These are phyloP conservation scores for Fagopyrum homotropicum DNA, from an alignment of 148 eudicot species.

Conservation along the genomic window DNA sequence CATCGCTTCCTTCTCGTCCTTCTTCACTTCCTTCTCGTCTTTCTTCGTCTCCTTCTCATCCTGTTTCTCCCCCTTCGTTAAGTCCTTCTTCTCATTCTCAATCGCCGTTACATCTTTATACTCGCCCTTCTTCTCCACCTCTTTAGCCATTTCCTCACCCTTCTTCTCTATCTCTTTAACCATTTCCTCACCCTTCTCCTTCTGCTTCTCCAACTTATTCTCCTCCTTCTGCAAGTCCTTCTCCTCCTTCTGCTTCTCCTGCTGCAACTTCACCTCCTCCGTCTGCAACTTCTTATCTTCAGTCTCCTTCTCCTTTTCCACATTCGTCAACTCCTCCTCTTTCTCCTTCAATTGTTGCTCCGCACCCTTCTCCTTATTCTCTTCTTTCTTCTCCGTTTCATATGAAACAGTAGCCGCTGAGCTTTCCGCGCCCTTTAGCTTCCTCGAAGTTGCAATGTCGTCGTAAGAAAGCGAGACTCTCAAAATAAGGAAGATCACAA, in stretches of 20 bases:
- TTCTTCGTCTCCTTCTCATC: too few relatives aligned
- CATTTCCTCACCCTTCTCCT: background rate
- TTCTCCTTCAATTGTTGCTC: background rate
- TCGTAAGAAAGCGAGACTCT: background rate
- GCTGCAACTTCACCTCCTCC: background rate
- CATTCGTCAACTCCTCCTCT: background rate
- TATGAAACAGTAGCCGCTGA: background rate
- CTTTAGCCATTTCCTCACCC: background rate
- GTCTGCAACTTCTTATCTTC: background rate
- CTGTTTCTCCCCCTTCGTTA: too few relatives aligned
- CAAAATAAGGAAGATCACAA: background rate
- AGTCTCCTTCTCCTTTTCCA: background rate
- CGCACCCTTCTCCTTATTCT: background rate
- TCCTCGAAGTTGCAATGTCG: background rate
- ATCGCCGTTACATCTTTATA: too few relatives aligned
- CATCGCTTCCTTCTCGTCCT: background rate
- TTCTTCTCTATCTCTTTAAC: background rate
- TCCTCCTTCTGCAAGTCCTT: background rate
- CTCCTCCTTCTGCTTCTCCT: background rate
- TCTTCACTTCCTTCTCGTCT: background rate
- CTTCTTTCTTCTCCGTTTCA: background rate
- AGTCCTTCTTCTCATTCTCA: background rate
- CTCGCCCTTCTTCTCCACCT: background rate
- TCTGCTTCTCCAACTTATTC: background rate
- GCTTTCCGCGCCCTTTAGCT: background rate